Conservation (phyloP, 2,329 filamentous ascomycete species). For the Juglanconis oblonga region DNA sequence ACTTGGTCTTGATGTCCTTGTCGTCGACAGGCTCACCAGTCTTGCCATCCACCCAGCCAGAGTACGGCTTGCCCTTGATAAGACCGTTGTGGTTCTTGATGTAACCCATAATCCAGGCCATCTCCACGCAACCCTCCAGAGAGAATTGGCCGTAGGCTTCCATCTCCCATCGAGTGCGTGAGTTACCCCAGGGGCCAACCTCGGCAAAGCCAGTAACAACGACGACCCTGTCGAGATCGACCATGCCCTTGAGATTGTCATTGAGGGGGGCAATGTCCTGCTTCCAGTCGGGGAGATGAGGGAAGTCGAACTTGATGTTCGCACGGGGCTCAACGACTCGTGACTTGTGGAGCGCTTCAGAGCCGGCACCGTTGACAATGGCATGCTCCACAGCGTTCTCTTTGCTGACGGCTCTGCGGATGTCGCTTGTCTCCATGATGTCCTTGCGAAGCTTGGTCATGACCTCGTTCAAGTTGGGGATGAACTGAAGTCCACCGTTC, state of each 20-base stretch:
- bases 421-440: constrained; percentile 91
- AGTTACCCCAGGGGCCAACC: constrained; percentile 97
- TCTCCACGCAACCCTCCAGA: constrained; percentile 95
- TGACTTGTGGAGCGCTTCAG: constrained; percentile 91
- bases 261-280: constrained; percentile 86
- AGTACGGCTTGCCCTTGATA: constrained; percentile 94
- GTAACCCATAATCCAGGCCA: constrained; percentile 99
- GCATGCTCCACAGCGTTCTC: constrained; percentile 97
- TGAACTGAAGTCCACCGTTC: constrained; percentile 96
- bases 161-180: constrained; percentile 98
- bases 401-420: constrained; percentile 89
- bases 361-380: constrained; percentile 90
- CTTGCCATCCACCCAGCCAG: constrained; percentile 95
- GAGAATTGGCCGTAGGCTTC: constrained; percentile 96
- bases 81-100: constrained; percentile 98
- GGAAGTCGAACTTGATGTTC: constrained; percentile 98
- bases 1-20: constrained; percentile 96
- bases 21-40: constrained; percentile 93
- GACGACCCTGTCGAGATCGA: constrained; percentile 96
- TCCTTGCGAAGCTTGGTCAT: constrained; percentile 94
- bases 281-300: constrained; percentile 86
- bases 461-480: constrained; percentile 88
- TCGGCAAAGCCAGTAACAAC: constrained; percentile 97
- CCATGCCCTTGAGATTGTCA: constrained; percentile 89
- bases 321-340: constrained; percentile 89